phyloP scores from a whole-genome alignment of 1,139 yeast genomes.

The Debaryomycetaceae sp. region DNA sequence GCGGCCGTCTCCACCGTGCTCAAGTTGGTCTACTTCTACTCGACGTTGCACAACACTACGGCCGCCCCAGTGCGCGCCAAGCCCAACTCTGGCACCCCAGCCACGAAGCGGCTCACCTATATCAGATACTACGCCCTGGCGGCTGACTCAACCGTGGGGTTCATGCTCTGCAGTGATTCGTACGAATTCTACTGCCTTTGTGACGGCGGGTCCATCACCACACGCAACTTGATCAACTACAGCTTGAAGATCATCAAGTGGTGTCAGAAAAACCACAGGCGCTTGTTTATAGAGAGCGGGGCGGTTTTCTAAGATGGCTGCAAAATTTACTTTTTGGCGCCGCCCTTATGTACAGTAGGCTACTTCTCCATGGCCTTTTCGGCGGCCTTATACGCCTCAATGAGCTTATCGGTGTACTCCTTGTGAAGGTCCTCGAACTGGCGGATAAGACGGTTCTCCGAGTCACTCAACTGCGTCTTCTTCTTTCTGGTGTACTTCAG shows the following conservation, averaged over 20 bases:
- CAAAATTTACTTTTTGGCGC: background rate
- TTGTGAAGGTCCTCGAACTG: conserved; percentile 70
- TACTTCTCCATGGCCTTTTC: conserved; percentile 46
- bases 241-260: conserved; percentile 34
- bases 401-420: conserved; percentile 53
- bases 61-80: conserved; percentile 19
- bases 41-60: conserved; percentile 24
- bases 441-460: conserved; percentile 46
- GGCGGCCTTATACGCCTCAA: conserved; percentile 53
- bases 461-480: conserved; percentile 52
- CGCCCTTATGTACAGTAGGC: conserved; percentile 1
- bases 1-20: conserved; percentile 14
- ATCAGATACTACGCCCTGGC: conserved; percentile 21
- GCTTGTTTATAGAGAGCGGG: conserved; percentile 32
- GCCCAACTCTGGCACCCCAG: background rate
- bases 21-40: conserved; percentile 30
- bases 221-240: conserved; percentile 29
- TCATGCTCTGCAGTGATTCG: conserved; percentile 32
- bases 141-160: conserved; percentile 25
- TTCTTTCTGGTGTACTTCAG: conserved; percentile 40
- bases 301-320: conserved; percentile 11
- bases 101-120: conserved; percentile 30
- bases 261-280: conserved; percentile 33
- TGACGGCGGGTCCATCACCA: conserved; percentile 19
- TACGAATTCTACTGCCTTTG: conserved; percentile 40